These are phyloP conservation scores for Boletellus emodensis DNA, from an alignment of 768 basidiomycete species.

Conservation along the genomic window DNA sequence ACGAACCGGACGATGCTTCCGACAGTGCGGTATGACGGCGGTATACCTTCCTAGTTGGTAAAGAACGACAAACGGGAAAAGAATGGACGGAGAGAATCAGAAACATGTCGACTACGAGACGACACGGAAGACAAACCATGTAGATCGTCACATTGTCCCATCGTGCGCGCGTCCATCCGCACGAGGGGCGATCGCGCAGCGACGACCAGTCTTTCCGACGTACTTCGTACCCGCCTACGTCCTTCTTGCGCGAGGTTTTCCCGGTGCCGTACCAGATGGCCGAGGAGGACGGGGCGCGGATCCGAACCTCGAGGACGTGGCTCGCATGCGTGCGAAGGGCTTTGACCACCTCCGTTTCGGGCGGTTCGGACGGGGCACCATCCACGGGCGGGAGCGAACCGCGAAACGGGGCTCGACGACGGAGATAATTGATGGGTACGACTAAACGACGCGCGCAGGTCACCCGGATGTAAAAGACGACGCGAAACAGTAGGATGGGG, in stretches of 20 bases:
- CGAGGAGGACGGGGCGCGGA: constrained; percentile 43
- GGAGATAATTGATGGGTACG: constrained; percentile 56
- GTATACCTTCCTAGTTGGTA: constrained; percentile 64
- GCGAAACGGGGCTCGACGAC: constrained; percentile 34
- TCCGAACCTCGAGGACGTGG: constrained; percentile 53
- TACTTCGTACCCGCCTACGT: constrained; percentile 60
- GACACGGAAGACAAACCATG: constrained; percentile 40
- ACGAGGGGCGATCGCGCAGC: constrained; percentile 18
- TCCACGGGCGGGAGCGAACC: constrained; percentile 5
- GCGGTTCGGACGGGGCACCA: constrained; percentile 12
- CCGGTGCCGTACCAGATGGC: constrained; percentile 36
- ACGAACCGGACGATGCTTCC: constrained; percentile 49
- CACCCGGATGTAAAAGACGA: too few relatives aligned
- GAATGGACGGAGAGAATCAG: too few relatives aligned
- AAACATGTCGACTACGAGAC: not conserved
- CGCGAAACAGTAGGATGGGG: not conserved
- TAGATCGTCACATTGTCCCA: constrained; percentile 70
- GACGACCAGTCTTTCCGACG: constrained; percentile 47
- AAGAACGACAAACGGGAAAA: not conserved
- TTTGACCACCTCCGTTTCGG: constrained; percentile 51
- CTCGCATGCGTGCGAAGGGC: constrained; percentile 50
- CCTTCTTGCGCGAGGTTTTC: constrained; percentile 28
- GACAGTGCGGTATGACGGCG: constrained; percentile 47
- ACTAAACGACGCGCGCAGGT: constrained; percentile 34
- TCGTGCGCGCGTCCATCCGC: constrained; percentile 35